Evolutionary conservation across 495 filamentous ascomycete species (phyloP), one percentile per base, ranked within the genome.

Genomic region (Aspergillus taichungensis): DNA sequence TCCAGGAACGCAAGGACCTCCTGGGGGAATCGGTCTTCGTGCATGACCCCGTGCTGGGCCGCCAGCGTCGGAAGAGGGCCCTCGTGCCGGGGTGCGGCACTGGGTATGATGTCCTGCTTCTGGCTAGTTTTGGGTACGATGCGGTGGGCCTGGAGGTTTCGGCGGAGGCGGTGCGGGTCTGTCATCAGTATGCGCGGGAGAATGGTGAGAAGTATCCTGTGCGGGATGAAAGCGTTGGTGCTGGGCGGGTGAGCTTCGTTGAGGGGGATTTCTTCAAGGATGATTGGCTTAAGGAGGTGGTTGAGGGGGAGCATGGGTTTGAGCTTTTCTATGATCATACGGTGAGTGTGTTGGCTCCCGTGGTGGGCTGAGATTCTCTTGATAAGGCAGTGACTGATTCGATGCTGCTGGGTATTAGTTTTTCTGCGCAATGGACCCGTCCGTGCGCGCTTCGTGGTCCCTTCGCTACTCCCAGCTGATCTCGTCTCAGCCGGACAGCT

Each of bases 321-420:
- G 82, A 88, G 63, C 56, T 87, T 34, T 78, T 87, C 29, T 88
- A 84, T 65, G 85, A 88, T 60, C 85, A 86, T 61, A 85, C 80
- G 12, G 83, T 85, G 64, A 56, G 76, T 56, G 76, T 56, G 27
- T 29, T 12, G 36, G 9, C 32, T 45, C n/a, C n/a, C n/a, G n/a
- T n/a, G n/a, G n/a, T n/a, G n/a, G n/a, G n/a, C n/a, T n/a, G n/a
- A n/a, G 30, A 30, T 24, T 12, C 36, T 6, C 6, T 9, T 45
- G 1, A 18, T n/a, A 28, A 13, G 6, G 10, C 8, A 35, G 28
- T 36, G 41, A n/a, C 3, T 12, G 4, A 3, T 12, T 30, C 11
- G 18, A 24, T 24, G 18, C 18, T 24, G 18, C 13, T n/a, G n/a
- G n/a, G n/a, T n/a, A 11, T 13, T 43, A 85, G 83, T 89, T 89